Evolutionary conservation across 2,329 filamentous ascomycete genomes (phyloP), one percentile per base, ranked within the genome.

Genomic region (Exophiala oligosperma): DNA sequence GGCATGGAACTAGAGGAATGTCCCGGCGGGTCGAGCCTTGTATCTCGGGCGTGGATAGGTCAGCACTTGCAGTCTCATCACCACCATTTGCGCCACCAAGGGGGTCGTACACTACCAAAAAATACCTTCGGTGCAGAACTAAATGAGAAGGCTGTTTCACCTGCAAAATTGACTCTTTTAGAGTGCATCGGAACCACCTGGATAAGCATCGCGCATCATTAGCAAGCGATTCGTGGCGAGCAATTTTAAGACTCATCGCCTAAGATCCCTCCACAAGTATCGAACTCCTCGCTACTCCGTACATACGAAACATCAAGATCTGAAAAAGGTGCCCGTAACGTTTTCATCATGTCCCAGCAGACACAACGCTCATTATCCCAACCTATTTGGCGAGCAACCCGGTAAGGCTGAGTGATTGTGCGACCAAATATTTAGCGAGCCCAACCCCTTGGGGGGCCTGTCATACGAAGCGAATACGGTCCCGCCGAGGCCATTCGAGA

Each of bases 351-450:
- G 32, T 35, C 2, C 32, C 7, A 7, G 32, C 32, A 7, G 32
- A 9, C 32, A 9, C 7, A 35, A 35, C 6, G 32, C 32, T 5
- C 8, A 9, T 35, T 9, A 9, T 8, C 17, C 17, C 17, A 35
- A 4, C 32, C 32, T 11, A 28, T 35, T 35, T 35, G 32, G 32
- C 32, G 2, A 11, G 32, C 32, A 2, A 35, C 2, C 6, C 17
- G 40, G 40, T 43, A 43, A 43, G 40, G n/a, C 40, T 43, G 40
- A 61, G 9, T 26, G 11, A 37, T 48, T 17, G 41, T 24, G 49
- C 29, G 17, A 17, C 32, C 4, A 41, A 17, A 52, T 21, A 41
- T 11, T 17, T 21, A 50, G 29, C 48, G 9, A 14, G 29, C 7
- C 48, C 24, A n/a, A 4, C 26, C 44, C 44, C 44, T 26, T n/a